phyloP scores from a whole-genome alignment of 1,139 yeast genomes.

The Pneumocystis murina region DNA sequence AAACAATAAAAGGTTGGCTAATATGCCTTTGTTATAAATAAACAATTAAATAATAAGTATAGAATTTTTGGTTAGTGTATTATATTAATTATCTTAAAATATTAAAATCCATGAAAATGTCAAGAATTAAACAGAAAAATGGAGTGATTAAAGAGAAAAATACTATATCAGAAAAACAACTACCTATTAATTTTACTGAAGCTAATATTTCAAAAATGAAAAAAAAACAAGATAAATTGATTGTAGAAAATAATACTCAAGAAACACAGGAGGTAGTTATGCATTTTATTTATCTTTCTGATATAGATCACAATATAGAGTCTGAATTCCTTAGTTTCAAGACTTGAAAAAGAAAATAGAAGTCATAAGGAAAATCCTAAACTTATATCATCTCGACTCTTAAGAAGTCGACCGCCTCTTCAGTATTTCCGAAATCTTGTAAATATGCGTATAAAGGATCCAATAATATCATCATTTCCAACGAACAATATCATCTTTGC shows the following conservation, averaged over 20 bases:
- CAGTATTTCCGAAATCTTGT: neutral
- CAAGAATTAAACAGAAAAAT: neutral
- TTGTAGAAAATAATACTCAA: neutral
- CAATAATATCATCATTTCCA: neutral
- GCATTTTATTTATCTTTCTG: neutral
- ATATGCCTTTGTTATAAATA: neutral
- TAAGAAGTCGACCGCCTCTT: neutral
- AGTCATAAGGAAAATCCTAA: slow-evolving; percentile 14
- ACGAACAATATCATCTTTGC: neutral
- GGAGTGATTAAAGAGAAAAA: neutral
- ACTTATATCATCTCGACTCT: neutral
- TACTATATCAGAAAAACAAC: neutral
- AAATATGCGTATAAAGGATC: neutral
- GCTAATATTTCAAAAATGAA: neutral
- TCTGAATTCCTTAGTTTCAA: slow-evolving; percentile 12
- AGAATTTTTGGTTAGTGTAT: neutral
- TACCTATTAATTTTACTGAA: neutral
- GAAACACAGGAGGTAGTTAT: neutral
- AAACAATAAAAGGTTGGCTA: too few relatives aligned
- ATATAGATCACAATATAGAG: neutral
- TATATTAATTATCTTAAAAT: neutral
- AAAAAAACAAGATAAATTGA: neutral
- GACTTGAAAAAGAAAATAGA: slow-evolving; percentile 15
- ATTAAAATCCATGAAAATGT: neutral
- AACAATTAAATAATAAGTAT: neutral